Evolutionary conservation across 179 eudicot species (phyloP).

Genomic region (Amaranthus tricolor): DNA sequence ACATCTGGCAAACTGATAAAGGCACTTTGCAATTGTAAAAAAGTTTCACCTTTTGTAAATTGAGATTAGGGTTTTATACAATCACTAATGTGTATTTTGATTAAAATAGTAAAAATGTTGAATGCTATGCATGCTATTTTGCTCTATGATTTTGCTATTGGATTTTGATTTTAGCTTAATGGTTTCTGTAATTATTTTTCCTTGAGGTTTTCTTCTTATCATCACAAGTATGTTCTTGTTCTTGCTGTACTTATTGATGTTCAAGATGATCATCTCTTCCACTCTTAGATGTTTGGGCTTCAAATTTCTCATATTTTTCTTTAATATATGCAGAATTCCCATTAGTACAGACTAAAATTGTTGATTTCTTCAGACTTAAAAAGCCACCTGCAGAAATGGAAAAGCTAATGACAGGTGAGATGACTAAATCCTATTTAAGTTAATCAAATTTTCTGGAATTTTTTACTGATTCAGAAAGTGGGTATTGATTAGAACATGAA

Average conservation of each 20-base stretch:
- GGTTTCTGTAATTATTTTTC: too few species aligned
- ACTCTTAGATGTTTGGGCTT: neutral
- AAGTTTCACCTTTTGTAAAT: too few species aligned
- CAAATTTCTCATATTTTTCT: neutral
- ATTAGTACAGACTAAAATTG: slow-evolving; percentile 85
- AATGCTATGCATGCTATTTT: neutral
- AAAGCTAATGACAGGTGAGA: slow-evolving; percentile 48
- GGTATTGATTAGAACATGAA: neutral
- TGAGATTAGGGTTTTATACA: too few species aligned
- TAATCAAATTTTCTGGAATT: neutral
- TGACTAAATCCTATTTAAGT: neutral
- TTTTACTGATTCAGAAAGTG: neutral
- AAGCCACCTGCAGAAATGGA: slow-evolving; percentile 42
- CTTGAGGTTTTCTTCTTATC: too few species aligned
- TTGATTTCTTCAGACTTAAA: slow-evolving; percentile 88
- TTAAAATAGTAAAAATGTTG: neutral
- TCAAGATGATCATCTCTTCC: neutral
- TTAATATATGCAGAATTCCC: slow-evolving; percentile 57
- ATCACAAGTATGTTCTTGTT: neutral
- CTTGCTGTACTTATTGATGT: neutral
- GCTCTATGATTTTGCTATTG: neutral
- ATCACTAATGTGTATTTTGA: too few species aligned
- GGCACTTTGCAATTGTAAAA: neutral
- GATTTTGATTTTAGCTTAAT: neutral
- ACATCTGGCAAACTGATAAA: neutral